These are phyloP conservation scores for Penicillium sp. DNA, from an alignment of 2,329 filamentous ascomycete species.

Conservation along the genomic window DNA sequence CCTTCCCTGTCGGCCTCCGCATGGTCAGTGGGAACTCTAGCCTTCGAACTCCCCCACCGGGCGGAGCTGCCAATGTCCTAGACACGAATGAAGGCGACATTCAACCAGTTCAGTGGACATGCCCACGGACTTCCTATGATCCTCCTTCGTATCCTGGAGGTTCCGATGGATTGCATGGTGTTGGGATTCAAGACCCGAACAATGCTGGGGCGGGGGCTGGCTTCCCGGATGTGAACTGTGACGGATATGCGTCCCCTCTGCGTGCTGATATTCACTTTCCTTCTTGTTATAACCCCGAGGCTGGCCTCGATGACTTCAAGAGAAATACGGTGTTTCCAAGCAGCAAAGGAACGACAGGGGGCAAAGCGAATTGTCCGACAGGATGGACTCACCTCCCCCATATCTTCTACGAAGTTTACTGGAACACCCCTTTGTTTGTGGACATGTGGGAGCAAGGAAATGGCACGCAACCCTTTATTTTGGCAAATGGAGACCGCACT, in stretches of 20 bases:
- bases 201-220: constrained; percentile 17
- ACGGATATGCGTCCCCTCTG: constrained; percentile 16
- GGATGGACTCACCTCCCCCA: constrained; percentile 19
- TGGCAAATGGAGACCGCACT: constrained; percentile 18
- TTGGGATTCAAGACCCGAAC: constrained; percentile 19
- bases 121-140: constrained; percentile 12
- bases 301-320: constrained; percentile 12
- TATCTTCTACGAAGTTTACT: constrained; percentile 24
- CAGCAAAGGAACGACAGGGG: constrained; percentile 13
- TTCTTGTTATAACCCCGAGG: constrained; percentile 19
- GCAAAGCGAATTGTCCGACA: constrained; percentile 16
- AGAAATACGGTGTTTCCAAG: constrained; percentile 17
- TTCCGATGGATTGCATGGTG: constrained; percentile 18
- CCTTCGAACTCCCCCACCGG: constrained; percentile 41
- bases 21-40: constrained; percentile 67
- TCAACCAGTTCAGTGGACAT: constrained; percentile 23
- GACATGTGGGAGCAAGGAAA: constrained; percentile 14
- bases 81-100: constrained; percentile 17
- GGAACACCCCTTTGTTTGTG: constrained; percentile 16
- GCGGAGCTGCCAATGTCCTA: constrained; percentile 49
- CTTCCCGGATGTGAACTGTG: constrained; percentile 25
- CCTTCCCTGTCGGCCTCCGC: constrained; percentile 71
- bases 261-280: constrained; percentile 22
- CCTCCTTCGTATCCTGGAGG: constrained; percentile 15
- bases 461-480: constrained; percentile 15